Evolutionary conservation across 208 protist genomes (phyloP).

Genomic region (Angomonas ambiguus): DNA sequence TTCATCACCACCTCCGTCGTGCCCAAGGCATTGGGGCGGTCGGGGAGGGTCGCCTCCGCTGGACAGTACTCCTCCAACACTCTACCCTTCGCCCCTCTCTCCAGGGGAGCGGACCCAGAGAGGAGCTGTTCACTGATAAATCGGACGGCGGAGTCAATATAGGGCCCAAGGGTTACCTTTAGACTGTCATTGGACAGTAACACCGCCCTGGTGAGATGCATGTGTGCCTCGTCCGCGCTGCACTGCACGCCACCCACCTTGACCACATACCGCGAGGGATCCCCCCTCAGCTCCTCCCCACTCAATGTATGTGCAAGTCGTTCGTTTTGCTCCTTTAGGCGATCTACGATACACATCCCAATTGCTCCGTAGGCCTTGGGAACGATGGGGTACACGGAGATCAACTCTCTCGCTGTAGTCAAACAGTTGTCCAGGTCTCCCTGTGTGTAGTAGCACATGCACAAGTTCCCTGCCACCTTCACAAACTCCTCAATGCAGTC

Average conservation of each 20-base stretch:
- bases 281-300: constrained; percentile 25
- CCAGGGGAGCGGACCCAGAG: constrained; percentile 27
- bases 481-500: constrained; percentile 38
- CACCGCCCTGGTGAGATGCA: constrained; percentile 32
- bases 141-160: constrained; percentile 28
- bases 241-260: constrained; percentile 31
- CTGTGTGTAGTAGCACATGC: constrained; percentile 28
- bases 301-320: constrained; percentile 16
- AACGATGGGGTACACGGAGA: constrained; percentile 40
- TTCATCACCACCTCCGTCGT: constrained; percentile 14
- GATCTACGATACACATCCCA: constrained; percentile 49
- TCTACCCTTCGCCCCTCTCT: constrained; percentile 24
- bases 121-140: constrained; percentile 42
- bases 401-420: constrained; percentile 26
- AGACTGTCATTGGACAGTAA: constrained; percentile 24
- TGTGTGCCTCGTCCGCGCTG: constrained; percentile 43
- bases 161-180: constrained; percentile 31
- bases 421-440: constrained; percentile 27
- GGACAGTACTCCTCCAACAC: constrained; percentile 21
- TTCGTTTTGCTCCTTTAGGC: constrained; percentile 27
- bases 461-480: constrained; percentile 36
- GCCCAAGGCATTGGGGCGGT: constrained; percentile 7
- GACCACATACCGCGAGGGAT: constrained; percentile 30
- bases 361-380: constrained; percentile 42
- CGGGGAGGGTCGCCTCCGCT: constrained; percentile 5